Conservation (phyloP, 2,329 filamentous ascomycete species). For the Diaporthe sp. region DNA sequence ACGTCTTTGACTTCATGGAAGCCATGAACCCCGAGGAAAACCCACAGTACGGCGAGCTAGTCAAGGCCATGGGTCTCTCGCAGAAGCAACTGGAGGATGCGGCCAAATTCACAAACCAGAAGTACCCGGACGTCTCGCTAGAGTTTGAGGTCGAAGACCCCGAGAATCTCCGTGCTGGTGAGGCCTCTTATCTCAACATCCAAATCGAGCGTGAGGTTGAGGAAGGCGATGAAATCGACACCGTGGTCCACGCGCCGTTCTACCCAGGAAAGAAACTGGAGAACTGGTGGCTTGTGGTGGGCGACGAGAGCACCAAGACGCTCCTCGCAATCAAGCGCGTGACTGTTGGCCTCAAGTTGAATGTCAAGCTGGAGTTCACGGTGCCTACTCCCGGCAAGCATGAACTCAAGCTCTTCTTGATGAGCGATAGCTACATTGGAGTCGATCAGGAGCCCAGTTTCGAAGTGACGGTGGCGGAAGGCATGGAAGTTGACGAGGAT, state of each 20-base stretch:
- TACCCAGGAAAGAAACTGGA: constrained; percentile 93
- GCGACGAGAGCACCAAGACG: constrained; percentile 89
- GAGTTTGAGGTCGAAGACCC: constrained; percentile 88
- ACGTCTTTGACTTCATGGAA: constrained; percentile 98
- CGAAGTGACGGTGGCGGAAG: constrained; percentile 86
- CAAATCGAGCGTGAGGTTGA: constrained; percentile 87
- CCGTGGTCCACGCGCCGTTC: constrained; percentile 93
- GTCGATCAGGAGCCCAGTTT: constrained; percentile 97
- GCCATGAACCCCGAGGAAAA: constrained; percentile 98
- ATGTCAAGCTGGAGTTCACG: constrained; percentile 87
- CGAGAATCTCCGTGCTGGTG: constrained; percentile 83
- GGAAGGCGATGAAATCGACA: constrained; percentile 80
- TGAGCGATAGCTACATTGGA: constrained; percentile 97
- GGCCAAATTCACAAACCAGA: constrained; percentile 95
- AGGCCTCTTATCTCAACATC: constrained; percentile 85
- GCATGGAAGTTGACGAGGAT: constrained; percentile 94
- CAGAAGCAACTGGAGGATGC: constrained; percentile 88
- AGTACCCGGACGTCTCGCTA: constrained; percentile 95
- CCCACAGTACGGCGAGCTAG: constrained; percentile 80
- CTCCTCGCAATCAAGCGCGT: constrained; percentile 95
- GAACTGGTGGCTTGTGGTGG: constrained; percentile 98
- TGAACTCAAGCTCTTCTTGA: constrained; percentile 90
- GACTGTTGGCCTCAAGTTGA: constrained; percentile 83
- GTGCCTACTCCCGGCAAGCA: constrained; percentile 88
- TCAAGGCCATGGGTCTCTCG: constrained; percentile 83